Conservation (phyloP, 805 yeast genomes). For the Yamadazyma nakazawae region DNA sequence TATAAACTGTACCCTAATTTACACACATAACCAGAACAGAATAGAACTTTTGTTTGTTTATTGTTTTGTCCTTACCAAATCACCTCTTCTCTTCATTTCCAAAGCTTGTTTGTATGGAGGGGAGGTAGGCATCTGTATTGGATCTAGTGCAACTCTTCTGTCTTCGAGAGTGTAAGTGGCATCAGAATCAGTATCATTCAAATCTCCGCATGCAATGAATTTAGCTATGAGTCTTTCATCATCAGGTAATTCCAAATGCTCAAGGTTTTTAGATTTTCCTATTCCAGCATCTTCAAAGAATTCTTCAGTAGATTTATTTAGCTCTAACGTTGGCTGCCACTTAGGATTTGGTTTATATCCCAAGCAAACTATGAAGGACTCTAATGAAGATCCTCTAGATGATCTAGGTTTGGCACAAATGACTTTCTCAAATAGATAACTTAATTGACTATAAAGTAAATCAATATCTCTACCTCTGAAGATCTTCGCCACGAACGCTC, state of each 20-base stretch:
- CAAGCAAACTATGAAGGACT: slow-evolving; percentile 88
- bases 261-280: slow-evolving; percentile 49
- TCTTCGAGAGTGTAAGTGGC: slow-evolving; percentile 76
- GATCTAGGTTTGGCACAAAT: slow-evolving; percentile 96
- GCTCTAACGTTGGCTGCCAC: slow-evolving; percentile 70
- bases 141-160: slow-evolving; percentile 51
- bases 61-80: slow-evolving; percentile 16
- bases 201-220: slow-evolving; percentile 94
- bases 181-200: slow-evolving; percentile 85
- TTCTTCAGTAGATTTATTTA: slow-evolving; percentile 69
- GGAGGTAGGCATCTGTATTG: slow-evolving; percentile 93
- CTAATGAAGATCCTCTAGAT: slow-evolving; percentile 90
- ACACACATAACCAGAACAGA: not conserved
- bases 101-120: slow-evolving; percentile 95
- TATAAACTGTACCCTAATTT: slow-evolving; percentile 1
- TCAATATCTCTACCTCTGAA: slow-evolving; percentile 96
- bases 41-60: slow-evolving; percentile 6
- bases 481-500: slow-evolving; percentile 92
- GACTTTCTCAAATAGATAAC: slow-evolving; percentile 79
- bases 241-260: slow-evolving; percentile 46
- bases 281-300: slow-evolving; percentile 65
- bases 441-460: slow-evolving; percentile 85
- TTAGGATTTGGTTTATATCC: slow-evolving; percentile 81
- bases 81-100: slow-evolving; percentile 78
- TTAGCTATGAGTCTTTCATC: slow-evolving; percentile 81